Evolutionary conservation across 139 green algal species (phyloP).

Genomic region (Yamagishiella unicocca): DNA sequence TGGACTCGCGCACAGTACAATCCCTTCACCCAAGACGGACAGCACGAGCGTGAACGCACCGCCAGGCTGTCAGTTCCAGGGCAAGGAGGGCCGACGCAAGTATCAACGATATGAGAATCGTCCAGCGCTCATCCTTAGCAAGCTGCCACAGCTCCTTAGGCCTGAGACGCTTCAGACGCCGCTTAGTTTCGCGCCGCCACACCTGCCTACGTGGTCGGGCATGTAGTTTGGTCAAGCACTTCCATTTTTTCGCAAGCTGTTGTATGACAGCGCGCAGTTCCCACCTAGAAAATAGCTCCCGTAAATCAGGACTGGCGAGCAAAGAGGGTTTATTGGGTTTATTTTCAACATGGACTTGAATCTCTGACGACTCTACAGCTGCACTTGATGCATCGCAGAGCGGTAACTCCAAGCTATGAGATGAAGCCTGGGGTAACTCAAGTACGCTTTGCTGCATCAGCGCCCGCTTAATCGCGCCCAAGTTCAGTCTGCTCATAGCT

Average conservation of each 20-base stretch:
- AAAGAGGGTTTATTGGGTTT: slow-evolving; percentile 23
- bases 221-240: background rate
- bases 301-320: background rate
- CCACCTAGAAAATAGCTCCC: slow-evolving; percentile 26
- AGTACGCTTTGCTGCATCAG: slow-evolving; percentile 7
- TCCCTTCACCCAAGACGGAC: no score
- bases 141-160: slow-evolving; percentile 24
- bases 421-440: slow-evolving; percentile 12
- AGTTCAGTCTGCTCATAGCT: slow-evolving; percentile 7
- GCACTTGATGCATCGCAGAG: background rate
- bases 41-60: no score
- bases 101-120: background rate
- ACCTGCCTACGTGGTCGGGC: background rate
- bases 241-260: no score
- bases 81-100: background rate
- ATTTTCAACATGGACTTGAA: background rate
- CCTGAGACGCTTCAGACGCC: background rate
- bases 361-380: background rate
- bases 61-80: slow-evolving; percentile 12
- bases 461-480: slow-evolving; percentile 7
- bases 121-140: slow-evolving; percentile 2
- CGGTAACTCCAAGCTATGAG: slow-evolving; percentile 11
- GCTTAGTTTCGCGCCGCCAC: slow-evolving; percentile 18
- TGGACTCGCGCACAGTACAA: no score
- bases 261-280: background rate